These are phyloP conservation scores for Dothideomycetes sp. DNA, from an alignment of 2,329 filamentous ascomycete species.

Conservation along the genomic window DNA sequence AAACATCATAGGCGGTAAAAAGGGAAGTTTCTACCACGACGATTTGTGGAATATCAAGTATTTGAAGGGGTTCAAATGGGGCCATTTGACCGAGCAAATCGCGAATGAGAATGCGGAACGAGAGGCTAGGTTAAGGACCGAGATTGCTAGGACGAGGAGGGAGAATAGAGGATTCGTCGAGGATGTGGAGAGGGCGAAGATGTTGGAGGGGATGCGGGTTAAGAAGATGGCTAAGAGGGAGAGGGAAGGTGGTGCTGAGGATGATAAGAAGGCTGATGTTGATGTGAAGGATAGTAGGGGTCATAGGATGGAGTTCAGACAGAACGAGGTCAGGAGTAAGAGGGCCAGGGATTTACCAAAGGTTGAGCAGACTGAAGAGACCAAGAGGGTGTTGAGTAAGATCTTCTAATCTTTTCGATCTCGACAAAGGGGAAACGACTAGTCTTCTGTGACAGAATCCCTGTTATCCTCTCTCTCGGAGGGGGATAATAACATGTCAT, in stretches of 20 bases:
- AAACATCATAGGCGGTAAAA: slow-evolving; percentile 71
- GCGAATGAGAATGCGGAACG: slow-evolving; percentile 73
- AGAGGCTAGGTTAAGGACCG: slow-evolving; percentile 63
- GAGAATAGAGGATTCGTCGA: slow-evolving; percentile 76
- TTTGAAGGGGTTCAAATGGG: slow-evolving; percentile 77
- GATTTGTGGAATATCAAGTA: slow-evolving; percentile 82
- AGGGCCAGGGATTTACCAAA: slow-evolving; percentile 16
- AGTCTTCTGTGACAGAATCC: too few species aligned
- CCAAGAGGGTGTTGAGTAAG: slow-evolving; percentile 54
- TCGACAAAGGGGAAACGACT: too few species aligned
- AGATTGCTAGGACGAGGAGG: slow-evolving; percentile 64
- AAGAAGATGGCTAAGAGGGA: slow-evolving; percentile 49
- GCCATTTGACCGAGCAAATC: slow-evolving; percentile 62
- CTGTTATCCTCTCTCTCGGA: too few species aligned
- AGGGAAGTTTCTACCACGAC: slow-evolving; percentile 73
- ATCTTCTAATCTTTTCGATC: slow-evolving; percentile 50
- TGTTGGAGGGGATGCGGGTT: slow-evolving; percentile 59
- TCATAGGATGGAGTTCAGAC: slow-evolving; percentile 45
- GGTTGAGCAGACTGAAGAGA: slow-evolving; percentile 44
- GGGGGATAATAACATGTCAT: too few species aligned
- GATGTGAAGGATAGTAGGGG: slow-evolving; percentile 18
- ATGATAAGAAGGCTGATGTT: slow-evolving; percentile 16
- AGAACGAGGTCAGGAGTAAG: slow-evolving; percentile 52
- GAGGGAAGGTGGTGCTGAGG: slow-evolving; percentile 27
- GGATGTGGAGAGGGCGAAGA: slow-evolving; percentile 72